Evolutionary conservation across 1,284 basidiomycete species (phyloP).

Genomic region (Exobasidium cylindrosporum): DNA sequence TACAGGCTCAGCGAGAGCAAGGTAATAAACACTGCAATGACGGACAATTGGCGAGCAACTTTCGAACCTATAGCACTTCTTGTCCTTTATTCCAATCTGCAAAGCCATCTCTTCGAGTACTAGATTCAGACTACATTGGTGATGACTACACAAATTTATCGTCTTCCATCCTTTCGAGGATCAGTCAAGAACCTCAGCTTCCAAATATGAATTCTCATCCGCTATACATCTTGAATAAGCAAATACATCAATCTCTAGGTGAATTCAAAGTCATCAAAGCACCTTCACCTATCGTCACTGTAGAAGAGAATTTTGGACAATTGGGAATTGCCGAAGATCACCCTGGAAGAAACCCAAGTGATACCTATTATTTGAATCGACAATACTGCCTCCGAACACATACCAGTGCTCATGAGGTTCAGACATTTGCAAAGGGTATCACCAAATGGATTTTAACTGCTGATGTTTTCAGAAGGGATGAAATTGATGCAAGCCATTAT

Average conservation of each 20-base stretch:
- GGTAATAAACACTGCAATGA: no score
- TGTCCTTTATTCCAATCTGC: not conserved
- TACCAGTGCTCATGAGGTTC: constrained; percentile 95
- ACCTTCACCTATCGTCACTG: constrained; percentile 81
- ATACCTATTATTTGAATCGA: constrained; percentile 94
- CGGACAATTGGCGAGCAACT: no score
- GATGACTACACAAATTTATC: constrained; percentile 85
- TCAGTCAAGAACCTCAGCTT: constrained; percentile 63
- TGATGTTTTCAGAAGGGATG: constrained; percentile 98
- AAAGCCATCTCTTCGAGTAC: not conserved
- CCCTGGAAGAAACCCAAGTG: constrained; percentile 81
- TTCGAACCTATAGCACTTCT: not conserved
- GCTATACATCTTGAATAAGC: constrained; percentile 74
- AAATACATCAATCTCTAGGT: constrained; percentile 78
- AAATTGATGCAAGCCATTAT: constrained; percentile 95
- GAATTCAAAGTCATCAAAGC: constrained; percentile 59
- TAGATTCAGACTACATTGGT: constrained; percentile 60
- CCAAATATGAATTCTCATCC: constrained; percentile 79
- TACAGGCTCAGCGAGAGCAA: no score
- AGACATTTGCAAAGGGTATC: constrained; percentile 74
- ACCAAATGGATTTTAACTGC: constrained; percentile 87
- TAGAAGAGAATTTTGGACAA: constrained; percentile 92
- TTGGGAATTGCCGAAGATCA: constrained; percentile 91
- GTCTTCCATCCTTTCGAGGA: constrained; percentile 74
- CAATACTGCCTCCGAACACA: constrained; percentile 91